Base-by-base conservation (phyloP, 306 rosid genomes). In the Gastrolobium bilobum region DNA sequence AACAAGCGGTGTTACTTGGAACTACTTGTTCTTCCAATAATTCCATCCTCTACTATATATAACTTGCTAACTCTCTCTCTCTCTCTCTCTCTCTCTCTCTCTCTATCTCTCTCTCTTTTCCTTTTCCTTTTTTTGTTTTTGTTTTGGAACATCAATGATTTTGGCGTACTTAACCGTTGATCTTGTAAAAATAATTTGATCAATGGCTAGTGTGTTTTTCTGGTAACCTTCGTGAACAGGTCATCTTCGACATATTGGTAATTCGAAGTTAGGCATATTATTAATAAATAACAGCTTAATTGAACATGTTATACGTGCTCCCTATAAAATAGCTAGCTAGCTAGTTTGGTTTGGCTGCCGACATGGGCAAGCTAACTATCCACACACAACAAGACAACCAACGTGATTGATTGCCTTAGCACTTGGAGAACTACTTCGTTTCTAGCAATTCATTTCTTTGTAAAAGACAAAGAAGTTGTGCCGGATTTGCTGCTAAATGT, bases 381-480 rank as follows among this genome's bases (percentile, higher is more conserved):
- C 14, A 40, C 38, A 34, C 10, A 8, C 13, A 46, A 31, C 14
- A 48, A 13, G 58, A 44, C 44, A 58, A 34, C 30, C 2, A n/a
- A 37, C 5, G 7, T 31, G n/a, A 39, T 20, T 30, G 11, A 20
- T 20, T 20, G 26, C 26, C 26, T 20, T 20, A 20, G 26, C 26
- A 13, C 52, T 38, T 53, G 73, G 64, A 48, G 42, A 48, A 48
- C 43, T 4, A 53, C 56, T 76, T 5, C 51, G 40, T 30, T 52
- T 62, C 0, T 46, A 52, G 46, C 60, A 10, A 60, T 46, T 59
- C 33, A 15, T 72, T 37, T 72, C 6, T 5, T 35, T 61, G 7
- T 52, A n/a, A 35, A 20, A 2, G 46, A 58, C 43, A 50, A 62
- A 3, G 51, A 62, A 37, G 26, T 20, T 5, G 8, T 7, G 29